A percentile compares a stretch with the other conserved stretches of the same genome.
Conservation (phyloP, 2,329 filamentous ascomycete genomes). For the Curvularia spicifera region DNA sequence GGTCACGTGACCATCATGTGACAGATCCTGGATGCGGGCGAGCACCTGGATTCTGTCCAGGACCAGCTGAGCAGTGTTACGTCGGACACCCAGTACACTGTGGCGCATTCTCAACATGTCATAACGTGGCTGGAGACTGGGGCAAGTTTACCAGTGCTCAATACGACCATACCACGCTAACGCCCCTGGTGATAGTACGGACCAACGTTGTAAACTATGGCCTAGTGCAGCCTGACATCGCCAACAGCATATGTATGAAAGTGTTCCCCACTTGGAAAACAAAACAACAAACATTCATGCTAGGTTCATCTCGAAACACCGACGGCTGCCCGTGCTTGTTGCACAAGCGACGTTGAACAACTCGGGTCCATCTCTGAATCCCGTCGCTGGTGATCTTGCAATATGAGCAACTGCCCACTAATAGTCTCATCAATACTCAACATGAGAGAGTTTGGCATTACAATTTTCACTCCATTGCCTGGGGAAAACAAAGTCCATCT, state of each 20-base stretch:
- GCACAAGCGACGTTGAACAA: neutral
- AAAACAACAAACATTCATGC: neutral
- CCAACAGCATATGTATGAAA: neutral
- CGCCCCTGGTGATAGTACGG: neutral
- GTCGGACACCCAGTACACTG: neutral
- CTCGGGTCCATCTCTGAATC: neutral
- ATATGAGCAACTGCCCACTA: neutral
- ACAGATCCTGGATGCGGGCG: too few species aligned
- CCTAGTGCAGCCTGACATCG: neutral
- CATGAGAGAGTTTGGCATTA: neutral
- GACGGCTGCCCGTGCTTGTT: neutral
- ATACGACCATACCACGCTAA: conserved; percentile 2
- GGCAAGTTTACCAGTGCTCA: neutral
- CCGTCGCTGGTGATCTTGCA: neutral
- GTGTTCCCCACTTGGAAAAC: neutral
- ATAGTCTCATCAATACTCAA: neutral
- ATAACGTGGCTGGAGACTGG: neutral
- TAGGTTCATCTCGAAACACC: neutral
- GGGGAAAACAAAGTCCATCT: neutral
- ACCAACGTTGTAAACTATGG: neutral
- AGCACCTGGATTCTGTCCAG: too few species aligned
- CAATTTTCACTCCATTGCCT: too few species aligned
- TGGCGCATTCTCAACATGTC: neutral
- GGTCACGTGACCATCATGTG: too few species aligned
- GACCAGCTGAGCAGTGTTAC: too few species aligned